Evolutionary conservation across 805 yeast genomes (phyloP), one percentile per base, ranked within the genome.

Genomic region (Metschnikowia noctiluminum): DNA sequence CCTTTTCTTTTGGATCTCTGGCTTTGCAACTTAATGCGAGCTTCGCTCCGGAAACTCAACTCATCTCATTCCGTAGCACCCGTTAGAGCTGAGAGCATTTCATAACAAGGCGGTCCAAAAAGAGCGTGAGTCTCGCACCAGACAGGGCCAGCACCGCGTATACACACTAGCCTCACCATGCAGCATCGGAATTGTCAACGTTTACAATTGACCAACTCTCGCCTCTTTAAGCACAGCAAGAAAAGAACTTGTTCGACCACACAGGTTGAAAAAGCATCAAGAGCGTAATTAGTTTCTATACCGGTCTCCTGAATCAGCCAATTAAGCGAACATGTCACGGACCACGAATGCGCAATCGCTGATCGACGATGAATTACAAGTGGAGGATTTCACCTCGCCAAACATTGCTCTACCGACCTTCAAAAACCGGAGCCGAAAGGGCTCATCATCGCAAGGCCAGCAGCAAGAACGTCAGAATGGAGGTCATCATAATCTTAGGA

Each of bases 401-500:
- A 43, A 28, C 12, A 39, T 47, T 30, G 49, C 45, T n/a, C 43
- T 44, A 46, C 51, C 51, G 45, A 47, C 45, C 38, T 16, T 27
- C 9, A 41, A 35, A 35, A 37, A 30, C 15, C 31, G 16, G 14
- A 38, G 34, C 16, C 43, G 16, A 21, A 28, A 30, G 12, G 32
- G 28, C 21, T 36, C 44, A 15, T 14, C 37, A 8, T 31, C 38
- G 30, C 50, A 48, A 43, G 50, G 14, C 13, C 36, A 26, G 42
- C 39, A 43, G 10, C 45, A 28, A 28, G 37, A 35, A 28, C 36
- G 28, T 8, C 9, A 39, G 10, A 42, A 21, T 13, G 35, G 16
- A 31, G 15, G 38, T 15, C 26, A 31, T 8, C 45, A 38, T 7
- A 28, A 38, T 7, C 8, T 31, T 6, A 62, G 67, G 13, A 60